Conservation (phyloP, 2,329 filamentous ascomycete genomes). For the Pseudogymnoascus sp. region DNA sequence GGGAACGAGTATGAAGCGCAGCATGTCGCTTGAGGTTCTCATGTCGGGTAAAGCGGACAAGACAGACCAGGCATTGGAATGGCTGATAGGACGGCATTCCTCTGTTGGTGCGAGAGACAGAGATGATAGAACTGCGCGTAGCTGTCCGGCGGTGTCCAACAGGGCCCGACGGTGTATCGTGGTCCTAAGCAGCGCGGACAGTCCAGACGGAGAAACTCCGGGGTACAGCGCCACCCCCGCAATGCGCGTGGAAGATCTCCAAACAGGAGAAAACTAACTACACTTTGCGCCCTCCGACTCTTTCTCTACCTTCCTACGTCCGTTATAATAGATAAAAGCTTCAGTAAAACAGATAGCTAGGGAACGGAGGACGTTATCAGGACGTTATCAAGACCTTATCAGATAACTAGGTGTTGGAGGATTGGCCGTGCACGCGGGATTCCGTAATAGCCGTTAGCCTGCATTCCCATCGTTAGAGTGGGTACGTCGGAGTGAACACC, state of each 20-base stretch:
- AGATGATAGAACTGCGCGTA: neutral
- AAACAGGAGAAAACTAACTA: neutral
- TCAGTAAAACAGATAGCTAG: neutral
- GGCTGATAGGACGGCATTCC: slow-evolving; percentile 26
- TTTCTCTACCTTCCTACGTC: neutral
- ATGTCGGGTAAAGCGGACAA: slow-evolving; percentile 33
- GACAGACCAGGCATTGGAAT: slow-evolving; percentile 35
- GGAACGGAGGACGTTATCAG: neutral
- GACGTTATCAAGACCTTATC: neutral
- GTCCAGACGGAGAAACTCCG: neutral
- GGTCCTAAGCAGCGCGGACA: neutral
- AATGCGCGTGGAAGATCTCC: neutral
- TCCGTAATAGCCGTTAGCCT: neutral
- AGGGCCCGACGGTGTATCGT: neutral
- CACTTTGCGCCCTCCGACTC: neutral
- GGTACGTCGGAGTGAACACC: neutral
- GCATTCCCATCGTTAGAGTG: neutral
- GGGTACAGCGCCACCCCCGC: neutral
- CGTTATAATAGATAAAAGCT: neutral
- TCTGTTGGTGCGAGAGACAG: neutral
- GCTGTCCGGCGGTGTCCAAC: neutral
- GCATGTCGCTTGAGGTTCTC: slow-evolving; percentile 38
- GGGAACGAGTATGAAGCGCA: slow-evolving; percentile 31
- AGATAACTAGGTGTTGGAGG: neutral
- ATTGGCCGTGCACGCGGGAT: neutral